phyloP scores from a whole-genome alignment of 495 filamentous ascomycete species.

The Penicillium soppii region DNA sequence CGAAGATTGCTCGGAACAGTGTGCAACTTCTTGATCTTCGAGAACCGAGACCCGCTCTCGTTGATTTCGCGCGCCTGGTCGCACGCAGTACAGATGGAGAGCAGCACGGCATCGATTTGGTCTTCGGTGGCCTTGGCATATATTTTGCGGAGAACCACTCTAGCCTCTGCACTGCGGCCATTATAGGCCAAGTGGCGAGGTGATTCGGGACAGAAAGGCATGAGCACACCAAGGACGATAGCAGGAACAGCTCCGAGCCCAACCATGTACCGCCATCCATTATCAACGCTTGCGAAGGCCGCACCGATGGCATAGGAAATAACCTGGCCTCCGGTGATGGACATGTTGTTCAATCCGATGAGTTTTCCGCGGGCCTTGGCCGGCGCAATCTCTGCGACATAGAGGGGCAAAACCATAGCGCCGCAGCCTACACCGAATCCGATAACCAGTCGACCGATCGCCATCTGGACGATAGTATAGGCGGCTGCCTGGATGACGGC shows the following conservation, averaged over 20 bases:
- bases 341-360: slow-evolving; percentile 55
- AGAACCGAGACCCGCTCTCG: slow-evolving; percentile 31
- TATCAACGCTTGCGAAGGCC: slow-evolving; percentile 40
- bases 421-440: slow-evolving; percentile 53
- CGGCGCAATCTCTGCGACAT: slow-evolving; percentile 48
- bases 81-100: slow-evolving; percentile 34
- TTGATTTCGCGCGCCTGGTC: slow-evolving; percentile 36
- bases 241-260: neutral
- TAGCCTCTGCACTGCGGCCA: slow-evolving; percentile 39
- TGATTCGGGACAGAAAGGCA: slow-evolving; percentile 44
- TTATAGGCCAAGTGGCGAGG: slow-evolving; percentile 53
- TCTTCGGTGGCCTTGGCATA: slow-evolving; percentile 35
- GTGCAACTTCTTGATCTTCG: slow-evolving; percentile 47
- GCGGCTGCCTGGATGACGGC: slow-evolving; percentile 43
- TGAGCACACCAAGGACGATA: neutral
- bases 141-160: slow-evolving; percentile 33
- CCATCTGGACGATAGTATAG: slow-evolving; percentile 48
- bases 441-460: slow-evolving; percentile 48
- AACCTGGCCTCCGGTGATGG: slow-evolving; percentile 52
- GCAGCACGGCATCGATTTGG: slow-evolving; percentile 40
- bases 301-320: slow-evolving; percentile 52
- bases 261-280: slow-evolving; percentile 5
- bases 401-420: slow-evolving; percentile 45
- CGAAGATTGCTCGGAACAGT: slow-evolving; percentile 46
- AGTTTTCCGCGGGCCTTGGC: slow-evolving; percentile 51